These are phyloP conservation scores for Tricladium varicosporioides DNA, from an alignment of 2,329 filamentous ascomycete genomes.

Conservation along the genomic window DNA sequence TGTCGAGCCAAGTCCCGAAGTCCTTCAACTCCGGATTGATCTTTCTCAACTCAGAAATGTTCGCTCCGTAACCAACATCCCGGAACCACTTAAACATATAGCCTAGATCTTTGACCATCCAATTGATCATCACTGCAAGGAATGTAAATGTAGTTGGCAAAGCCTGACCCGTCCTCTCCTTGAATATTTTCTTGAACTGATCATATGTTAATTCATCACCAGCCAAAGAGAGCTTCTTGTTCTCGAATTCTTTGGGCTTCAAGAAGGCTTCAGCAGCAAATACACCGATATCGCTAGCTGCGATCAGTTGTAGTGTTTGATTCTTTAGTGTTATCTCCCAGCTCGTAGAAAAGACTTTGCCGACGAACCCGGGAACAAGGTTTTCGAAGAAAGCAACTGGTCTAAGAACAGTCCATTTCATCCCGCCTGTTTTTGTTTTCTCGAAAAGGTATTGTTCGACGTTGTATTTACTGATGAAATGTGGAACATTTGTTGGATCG, in stretches of 20 bases:
- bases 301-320: conserved; percentile 42
- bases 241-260: conserved; percentile 38
- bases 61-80: conserved; percentile 30
- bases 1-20: conserved; percentile 45
- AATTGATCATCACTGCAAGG: conserved; percentile 25
- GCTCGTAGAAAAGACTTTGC: conserved; percentile 27
- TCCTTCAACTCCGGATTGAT: conserved; percentile 42
- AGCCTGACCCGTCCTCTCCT: conserved; percentile 28
- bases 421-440: conserved; percentile 34
- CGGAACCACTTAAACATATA: conserved; percentile 34
- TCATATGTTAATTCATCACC: conserved; percentile 44
- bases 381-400: conserved; percentile 57
- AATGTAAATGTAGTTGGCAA: conserved; percentile 32
- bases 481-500: conserved; percentile 54
- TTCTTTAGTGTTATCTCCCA: conserved; percentile 30
- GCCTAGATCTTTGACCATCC: conserved; percentile 29
- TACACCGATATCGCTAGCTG: conserved; percentile 44
- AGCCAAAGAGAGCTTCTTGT: conserved; percentile 41
- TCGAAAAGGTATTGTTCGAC: conserved; percentile 59
- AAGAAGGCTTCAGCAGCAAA: conserved; percentile 45
- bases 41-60: conserved; percentile 39
- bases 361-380: conserved; percentile 27
- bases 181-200: conserved; percentile 34
- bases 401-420: conserved; percentile 56
- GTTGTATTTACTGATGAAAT: conserved; percentile 60